phyloP scores from a whole-genome alignment of 2,329 filamentous ascomycete genomes.

The Cladorrhinum sp. region DNA sequence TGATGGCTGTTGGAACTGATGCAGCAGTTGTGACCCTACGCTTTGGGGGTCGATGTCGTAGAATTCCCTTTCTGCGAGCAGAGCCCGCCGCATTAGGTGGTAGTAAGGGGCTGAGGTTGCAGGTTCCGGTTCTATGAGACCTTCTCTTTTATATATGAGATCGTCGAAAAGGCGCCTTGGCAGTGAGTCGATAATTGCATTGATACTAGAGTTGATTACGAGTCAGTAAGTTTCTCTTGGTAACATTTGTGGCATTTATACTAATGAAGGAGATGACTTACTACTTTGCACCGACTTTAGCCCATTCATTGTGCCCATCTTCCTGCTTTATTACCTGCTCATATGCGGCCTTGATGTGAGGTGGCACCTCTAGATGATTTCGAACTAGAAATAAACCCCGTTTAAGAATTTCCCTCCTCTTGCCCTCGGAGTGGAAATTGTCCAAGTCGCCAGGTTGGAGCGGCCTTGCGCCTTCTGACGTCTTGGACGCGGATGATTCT shows the following conservation, averaged over 20 bases:
- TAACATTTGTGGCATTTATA: not conserved
- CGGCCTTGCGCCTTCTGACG: not conserved
- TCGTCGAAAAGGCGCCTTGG: not conserved
- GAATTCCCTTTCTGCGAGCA: not conserved
- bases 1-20: not conserved
- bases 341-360: conserved; percentile 8
- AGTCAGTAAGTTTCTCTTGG: not conserved
- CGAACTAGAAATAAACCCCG: conserved; percentile 11
- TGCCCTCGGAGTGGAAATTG: not conserved
- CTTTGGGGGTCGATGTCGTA: conserved; percentile 2
- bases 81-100: conserved; percentile 5
- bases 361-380: conserved; percentile 15
- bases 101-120: not conserved
- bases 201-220: conserved; percentile 13
- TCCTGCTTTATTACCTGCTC: not conserved
- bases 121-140: not conserved
- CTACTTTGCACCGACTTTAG: not conserved
- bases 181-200: not conserved
- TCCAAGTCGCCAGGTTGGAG: not conserved
- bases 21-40: not conserved
- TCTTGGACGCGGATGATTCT: not conserved
- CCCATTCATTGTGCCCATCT: conserved; percentile 1
- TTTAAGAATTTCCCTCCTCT: conserved; percentile 1
- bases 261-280: not conserved
- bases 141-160: conserved; percentile 5